A percentile compares a stretch with the other conserved stretches of the same genome.
Evolutionary conservation across 192 early-diverging fungal genomes (phyloP).

Genomic region (Lobulomyces angularis): DNA sequence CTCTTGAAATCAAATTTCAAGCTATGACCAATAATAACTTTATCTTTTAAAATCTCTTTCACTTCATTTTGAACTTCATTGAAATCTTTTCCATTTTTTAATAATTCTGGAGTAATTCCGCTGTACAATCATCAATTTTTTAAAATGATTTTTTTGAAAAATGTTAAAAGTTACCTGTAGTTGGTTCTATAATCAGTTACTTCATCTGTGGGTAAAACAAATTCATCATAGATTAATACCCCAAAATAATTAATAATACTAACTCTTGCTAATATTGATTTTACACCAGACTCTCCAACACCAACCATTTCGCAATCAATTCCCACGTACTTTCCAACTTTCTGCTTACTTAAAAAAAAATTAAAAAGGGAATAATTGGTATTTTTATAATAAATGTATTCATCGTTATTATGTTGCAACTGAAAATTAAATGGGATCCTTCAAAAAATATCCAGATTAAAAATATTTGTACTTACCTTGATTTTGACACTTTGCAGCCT

Average conservation of each 20-base stretch:
- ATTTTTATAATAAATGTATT: too few species aligned
- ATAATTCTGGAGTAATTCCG: slow-evolving; percentile 72
- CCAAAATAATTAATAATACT: slow-evolving; percentile 90
- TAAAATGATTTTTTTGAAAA: too few species aligned
- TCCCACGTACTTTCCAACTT: slow-evolving; percentile 75
- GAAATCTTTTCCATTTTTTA: slow-evolving; percentile 53
- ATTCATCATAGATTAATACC: slow-evolving; percentile 68
- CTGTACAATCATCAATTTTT: too few species aligned
- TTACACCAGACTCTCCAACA: slow-evolving; percentile 65
- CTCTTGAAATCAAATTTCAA: slow-evolving; percentile 77
- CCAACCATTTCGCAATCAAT: slow-evolving; percentile 99
- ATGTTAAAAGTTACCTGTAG: too few species aligned
- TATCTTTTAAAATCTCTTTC: slow-evolving; percentile 68
- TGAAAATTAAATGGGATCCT: too few species aligned
- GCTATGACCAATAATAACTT: slow-evolving; percentile 84
- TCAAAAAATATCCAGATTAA: too few species aligned
- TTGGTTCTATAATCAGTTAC: slow-evolving; percentile 90
- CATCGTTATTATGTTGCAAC: too few species aligned
- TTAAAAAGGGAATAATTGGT: too few species aligned
- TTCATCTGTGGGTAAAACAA: slow-evolving; percentile 64
- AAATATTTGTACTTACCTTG: too few species aligned
- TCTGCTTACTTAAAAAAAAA: too few species aligned
- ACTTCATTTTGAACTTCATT: slow-evolving; percentile 67
- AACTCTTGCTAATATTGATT: slow-evolving; percentile 85
- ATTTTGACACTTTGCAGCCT: too few species aligned